Conservation (phyloP, 192 early-diverging fungal genomes). For the Linnemannia zychae region DNA sequence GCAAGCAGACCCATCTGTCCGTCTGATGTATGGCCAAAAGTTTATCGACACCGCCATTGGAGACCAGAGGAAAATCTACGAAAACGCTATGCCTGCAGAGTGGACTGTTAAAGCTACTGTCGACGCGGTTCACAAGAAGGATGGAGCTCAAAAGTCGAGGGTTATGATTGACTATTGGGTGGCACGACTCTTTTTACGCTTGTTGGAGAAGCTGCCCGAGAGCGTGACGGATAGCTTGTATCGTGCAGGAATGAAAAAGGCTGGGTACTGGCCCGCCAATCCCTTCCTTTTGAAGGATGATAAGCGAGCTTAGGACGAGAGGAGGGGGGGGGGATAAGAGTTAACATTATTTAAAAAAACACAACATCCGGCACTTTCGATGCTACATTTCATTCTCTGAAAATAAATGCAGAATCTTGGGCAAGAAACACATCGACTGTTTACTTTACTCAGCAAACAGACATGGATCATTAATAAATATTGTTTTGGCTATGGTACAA, state of each 20-base stretch:
- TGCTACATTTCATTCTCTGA: too few species aligned
- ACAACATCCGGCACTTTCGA: too few species aligned
- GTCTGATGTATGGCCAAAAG: conserved; percentile 38
- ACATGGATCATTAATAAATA: neutral
- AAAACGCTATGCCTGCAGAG: conserved; percentile 40
- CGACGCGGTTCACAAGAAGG: conserved; percentile 37
- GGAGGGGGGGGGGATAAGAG: too few species aligned
- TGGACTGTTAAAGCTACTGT: conserved; percentile 45
- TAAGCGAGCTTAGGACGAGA: too few species aligned
- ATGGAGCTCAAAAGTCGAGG: conserved; percentile 25
- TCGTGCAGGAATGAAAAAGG: conserved; percentile 28
- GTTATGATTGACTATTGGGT: conserved; percentile 41
- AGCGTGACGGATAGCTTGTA: conserved; percentile 37
- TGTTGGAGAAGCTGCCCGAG: conserved; percentile 30
- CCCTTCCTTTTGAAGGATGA: conserved; percentile 47
- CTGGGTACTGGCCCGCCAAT: conserved; percentile 39
- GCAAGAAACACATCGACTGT: too few species aligned
- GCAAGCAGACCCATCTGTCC: neutral
- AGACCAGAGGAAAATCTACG: conserved; percentile 14
- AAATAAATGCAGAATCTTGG: too few species aligned
- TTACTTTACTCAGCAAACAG: neutral
- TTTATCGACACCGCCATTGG: conserved; percentile 15
- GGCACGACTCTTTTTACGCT: conserved; percentile 22
- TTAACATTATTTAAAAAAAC: too few species aligned
- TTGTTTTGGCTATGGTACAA: neutral